phyloP scores from a whole-genome alignment of 306 rosid genomes.

The Mimosa bimucronata region DNA sequence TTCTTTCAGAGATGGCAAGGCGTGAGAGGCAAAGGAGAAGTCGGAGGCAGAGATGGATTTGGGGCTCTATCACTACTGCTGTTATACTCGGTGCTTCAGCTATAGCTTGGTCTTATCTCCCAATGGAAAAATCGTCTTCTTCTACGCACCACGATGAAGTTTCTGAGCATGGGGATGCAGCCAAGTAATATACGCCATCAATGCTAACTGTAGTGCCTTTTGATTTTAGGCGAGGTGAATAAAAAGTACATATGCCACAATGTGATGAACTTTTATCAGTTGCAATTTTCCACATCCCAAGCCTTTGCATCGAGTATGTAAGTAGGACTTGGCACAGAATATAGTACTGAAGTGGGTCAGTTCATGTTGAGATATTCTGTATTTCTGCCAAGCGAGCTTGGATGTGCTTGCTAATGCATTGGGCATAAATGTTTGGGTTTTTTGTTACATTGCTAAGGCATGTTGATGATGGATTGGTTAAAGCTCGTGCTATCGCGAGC shows the following conservation, averaged over 20 bases:
- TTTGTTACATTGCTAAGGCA: slow-evolving; percentile 1
- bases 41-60: slow-evolving; percentile 81
- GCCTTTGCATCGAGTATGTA: slow-evolving; percentile 44
- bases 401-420: slow-evolving; percentile 20
- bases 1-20: slow-evolving; percentile 70
- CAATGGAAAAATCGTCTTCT: slow-evolving; percentile 52
- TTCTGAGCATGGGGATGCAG: slow-evolving; percentile 49
- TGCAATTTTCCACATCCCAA: slow-evolving; percentile 42
- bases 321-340: slow-evolving; percentile 38
- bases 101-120: slow-evolving; percentile 78
- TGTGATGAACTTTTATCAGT: slow-evolving; percentile 47
- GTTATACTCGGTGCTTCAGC: slow-evolving; percentile 69
- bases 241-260: slow-evolving; percentile 50
- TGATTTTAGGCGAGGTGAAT: slow-evolving; percentile 50
- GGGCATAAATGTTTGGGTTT: slow-evolving; percentile 20
- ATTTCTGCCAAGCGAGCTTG: slow-evolving; percentile 5
- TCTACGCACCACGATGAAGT: slow-evolving; percentile 35
- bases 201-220: slow-evolving; percentile 34
- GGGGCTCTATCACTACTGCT: slow-evolving; percentile 80
- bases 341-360: slow-evolving; percentile 23
- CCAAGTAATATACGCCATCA: slow-evolving; percentile 40
- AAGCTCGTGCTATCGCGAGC: slow-evolving; percentile 40
- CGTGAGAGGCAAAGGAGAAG: slow-evolving; percentile 72
- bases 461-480: slow-evolving; percentile 17
- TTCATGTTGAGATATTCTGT: slow-evolving; percentile 29